These are phyloP conservation scores for Xylariaceae sp. DNA, from an alignment of 2,329 filamentous ascomycete species.

Conservation along the genomic window DNA sequence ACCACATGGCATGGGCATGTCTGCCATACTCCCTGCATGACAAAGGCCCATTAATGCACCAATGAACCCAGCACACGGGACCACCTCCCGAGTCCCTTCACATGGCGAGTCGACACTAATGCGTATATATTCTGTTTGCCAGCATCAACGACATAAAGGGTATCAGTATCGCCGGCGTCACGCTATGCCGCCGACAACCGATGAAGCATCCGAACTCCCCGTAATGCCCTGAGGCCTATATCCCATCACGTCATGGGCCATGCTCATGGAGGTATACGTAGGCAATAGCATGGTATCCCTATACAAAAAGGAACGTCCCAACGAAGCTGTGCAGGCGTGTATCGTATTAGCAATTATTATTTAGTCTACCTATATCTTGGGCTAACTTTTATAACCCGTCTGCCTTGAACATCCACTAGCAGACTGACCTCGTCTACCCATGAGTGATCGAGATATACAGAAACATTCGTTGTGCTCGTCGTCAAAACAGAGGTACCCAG, in stretches of 20 bases:
- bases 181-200: too few species aligned
- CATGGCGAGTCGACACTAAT: too few species aligned
- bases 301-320: too few species aligned
- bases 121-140: too few species aligned
- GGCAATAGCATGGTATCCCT: too few species aligned
- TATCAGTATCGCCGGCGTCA: too few species aligned
- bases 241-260: too few species aligned
- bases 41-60: neutral
- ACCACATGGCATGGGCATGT: slow-evolving; percentile 5
- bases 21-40: neutral
- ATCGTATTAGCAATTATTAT: slow-evolving; percentile 29
- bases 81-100: too few species aligned
- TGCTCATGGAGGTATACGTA: neutral
- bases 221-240: too few species aligned
- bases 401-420: slow-evolving; percentile 2
- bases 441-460: slow-evolving; percentile 10
- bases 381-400: neutral
- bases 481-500: neutral
- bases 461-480: slow-evolving; percentile 7
- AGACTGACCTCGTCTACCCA: neutral
- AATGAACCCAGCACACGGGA: neutral
- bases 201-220: too few species aligned
- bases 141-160: too few species aligned
- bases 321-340: neutral
- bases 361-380: slow-evolving; percentile 15